Evolutionary conservation across 23 red algal genomes (phyloP).

Genomic region (Gracilaria caudata): DNA sequence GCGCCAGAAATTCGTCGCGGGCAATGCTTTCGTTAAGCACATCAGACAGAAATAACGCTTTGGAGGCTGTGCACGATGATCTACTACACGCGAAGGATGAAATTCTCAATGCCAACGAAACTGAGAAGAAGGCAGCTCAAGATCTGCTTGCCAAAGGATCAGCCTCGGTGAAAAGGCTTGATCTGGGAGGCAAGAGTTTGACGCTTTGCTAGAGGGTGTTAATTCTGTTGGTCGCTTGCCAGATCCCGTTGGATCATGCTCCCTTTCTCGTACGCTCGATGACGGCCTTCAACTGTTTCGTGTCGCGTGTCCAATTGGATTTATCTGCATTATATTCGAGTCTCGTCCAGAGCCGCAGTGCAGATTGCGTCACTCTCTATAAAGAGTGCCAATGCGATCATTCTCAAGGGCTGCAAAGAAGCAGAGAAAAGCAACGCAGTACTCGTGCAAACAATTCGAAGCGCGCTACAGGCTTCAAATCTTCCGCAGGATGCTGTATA

Average conservation of each 20-base stretch:
- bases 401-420: constrained; percentile 96
- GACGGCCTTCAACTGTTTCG: constrained; percentile 90
- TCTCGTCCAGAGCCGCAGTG: constrained; percentile 95
- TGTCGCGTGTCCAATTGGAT: constrained; percentile 94
- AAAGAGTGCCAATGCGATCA: constrained; percentile 91
- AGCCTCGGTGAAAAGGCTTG: constrained; percentile 77
- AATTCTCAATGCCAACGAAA: constrained; percentile 73
- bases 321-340: constrained; percentile 97
- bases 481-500: constrained; percentile 90
- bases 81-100: constrained; percentile 21
- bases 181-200: constrained; percentile 90
- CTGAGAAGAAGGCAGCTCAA: constrained; percentile 50
- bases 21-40: constrained; percentile 64
- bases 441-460: constrained; percentile 73
- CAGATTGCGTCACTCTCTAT: constrained; percentile 92
- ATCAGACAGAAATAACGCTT: constrained; percentile 61
- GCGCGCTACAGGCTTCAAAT: constrained; percentile 48
- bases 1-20: constrained; percentile 68
- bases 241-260: constrained; percentile 90
- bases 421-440: constrained; percentile 81
- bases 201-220: constrained; percentile 76
- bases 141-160: constrained; percentile 52
- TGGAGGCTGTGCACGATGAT: constrained; percentile 62
- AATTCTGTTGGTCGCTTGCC: constrained; percentile 51
- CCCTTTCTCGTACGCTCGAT: constrained; percentile 80